These are phyloP conservation scores for Carex parvula DNA, from an alignment of 176 grass and related monocot genomes.

Conservation along the genomic window DNA sequence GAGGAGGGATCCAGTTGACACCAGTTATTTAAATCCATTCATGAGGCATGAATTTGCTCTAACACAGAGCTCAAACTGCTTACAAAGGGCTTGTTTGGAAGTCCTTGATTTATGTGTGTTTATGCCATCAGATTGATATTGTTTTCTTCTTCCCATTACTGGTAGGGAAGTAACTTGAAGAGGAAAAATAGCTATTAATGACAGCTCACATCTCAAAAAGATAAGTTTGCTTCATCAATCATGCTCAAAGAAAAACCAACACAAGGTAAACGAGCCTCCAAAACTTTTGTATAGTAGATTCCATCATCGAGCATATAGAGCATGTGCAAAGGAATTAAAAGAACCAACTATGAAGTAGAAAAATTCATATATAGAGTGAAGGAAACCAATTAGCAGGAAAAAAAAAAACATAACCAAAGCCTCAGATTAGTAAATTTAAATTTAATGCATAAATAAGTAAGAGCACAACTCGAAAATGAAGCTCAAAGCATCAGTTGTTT, in stretches of 20 bases:
- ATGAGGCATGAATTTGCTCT: background rate
- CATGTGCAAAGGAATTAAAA: background rate
- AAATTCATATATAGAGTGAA: background rate
- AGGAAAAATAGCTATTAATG: background rate
- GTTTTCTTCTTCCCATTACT: background rate
- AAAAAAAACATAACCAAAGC: background rate
- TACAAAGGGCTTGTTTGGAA: too few relatives aligned
- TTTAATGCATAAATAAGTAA: background rate
- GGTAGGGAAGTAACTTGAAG: background rate
- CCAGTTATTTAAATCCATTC: background rate
- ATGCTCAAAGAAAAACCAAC: background rate
- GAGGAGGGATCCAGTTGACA: too few relatives aligned
- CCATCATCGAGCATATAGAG: background rate
- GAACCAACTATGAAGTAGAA: background rate
- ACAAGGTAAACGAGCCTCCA: constrained; percentile 5
- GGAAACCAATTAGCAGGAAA: background rate
- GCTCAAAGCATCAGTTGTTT: background rate
- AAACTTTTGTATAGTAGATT: background rate
- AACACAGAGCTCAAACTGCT: background rate
- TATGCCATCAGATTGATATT: too few relatives aligned
- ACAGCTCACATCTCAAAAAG: background rate
- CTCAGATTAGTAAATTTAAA: background rate
- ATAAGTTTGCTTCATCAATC: background rate
- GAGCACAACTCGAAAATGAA: background rate
- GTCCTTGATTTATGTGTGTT: too few relatives aligned